Evolutionary conservation across 2,329 filamentous ascomycete species (phyloP).

Genomic region (Fusarium sp.): DNA sequence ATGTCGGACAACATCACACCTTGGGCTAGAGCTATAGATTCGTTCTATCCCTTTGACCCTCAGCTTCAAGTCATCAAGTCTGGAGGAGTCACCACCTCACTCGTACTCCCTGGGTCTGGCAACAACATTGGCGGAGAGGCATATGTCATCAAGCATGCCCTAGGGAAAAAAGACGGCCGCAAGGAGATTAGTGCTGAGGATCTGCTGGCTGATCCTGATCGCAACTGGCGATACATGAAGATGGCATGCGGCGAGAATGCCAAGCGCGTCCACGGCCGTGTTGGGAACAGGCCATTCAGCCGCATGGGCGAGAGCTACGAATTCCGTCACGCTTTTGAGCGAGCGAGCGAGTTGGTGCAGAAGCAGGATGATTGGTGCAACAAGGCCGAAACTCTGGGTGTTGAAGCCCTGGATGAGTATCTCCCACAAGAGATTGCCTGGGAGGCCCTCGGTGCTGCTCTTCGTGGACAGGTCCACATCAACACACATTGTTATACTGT

Average conservation of each 20-base stretch:
- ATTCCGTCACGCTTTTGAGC: conserved; percentile 75
- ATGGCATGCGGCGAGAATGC: conserved; percentile 82
- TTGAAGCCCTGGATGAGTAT: conserved; percentile 65
- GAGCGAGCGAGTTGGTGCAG: conserved; percentile 67
- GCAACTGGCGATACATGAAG: conserved; percentile 78
- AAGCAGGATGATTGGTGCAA: conserved; percentile 77
- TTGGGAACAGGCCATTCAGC: conserved; percentile 66
- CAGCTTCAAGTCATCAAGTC: conserved; percentile 78
- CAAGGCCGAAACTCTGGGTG: conserved; percentile 62
- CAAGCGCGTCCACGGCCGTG: conserved; percentile 69
- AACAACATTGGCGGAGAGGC: conserved; percentile 81
- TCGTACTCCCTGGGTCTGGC: conserved; percentile 75
- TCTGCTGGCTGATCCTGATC: conserved; percentile 74
- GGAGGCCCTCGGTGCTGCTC: conserved; percentile 71
- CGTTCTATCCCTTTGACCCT: conserved; percentile 71
- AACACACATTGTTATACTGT: conserved; percentile 81
- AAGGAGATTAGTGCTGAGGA: conserved; percentile 72
- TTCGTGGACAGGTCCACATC: conserved; percentile 75
- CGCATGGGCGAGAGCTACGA: conserved; percentile 77
- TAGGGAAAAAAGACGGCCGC: conserved; percentile 69
- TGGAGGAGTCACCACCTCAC: conserved; percentile 76
- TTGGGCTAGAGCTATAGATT: conserved; percentile 75
- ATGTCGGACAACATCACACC: conserved; percentile 73
- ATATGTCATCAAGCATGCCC: conserved; percentile 75
- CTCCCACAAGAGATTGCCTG: conserved; percentile 72